Evolutionary conservation across 352 stramenopile genomes (phyloP).

Genomic region (Phytophthora quininea): DNA sequence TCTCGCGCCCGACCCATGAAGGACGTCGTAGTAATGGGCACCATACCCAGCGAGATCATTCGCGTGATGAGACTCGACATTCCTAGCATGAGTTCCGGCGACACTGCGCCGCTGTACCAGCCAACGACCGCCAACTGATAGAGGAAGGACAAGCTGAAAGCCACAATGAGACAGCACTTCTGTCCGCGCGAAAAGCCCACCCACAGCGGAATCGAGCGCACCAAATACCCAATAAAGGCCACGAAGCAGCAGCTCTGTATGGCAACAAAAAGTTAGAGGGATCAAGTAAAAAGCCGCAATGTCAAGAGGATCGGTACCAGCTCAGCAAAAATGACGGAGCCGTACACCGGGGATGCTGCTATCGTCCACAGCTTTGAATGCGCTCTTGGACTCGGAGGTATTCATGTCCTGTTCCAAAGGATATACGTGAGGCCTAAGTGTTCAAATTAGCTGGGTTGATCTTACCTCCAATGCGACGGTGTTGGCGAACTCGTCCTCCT

Average conservation of each 20-base stretch:
- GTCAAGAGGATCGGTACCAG: slow-evolving; percentile 27
- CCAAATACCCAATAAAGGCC: slow-evolving; percentile 63
- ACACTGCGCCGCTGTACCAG: slow-evolving; percentile 50
- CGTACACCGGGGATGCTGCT: slow-evolving; percentile 39
- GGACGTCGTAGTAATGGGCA: slow-evolving; percentile 72
- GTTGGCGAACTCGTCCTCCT: slow-evolving; percentile 42
- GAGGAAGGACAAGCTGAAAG: slow-evolving; percentile 44
- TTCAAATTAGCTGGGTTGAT: background rate
- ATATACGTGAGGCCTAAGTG: background rate
- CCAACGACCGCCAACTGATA: slow-evolving; percentile 55
- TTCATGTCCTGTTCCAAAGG: slow-evolving; percentile 3
- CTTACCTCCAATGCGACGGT: slow-evolving; percentile 13
- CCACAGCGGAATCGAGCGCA: slow-evolving; percentile 63
- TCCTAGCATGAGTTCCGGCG: slow-evolving; percentile 54
- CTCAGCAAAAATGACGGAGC: slow-evolving; percentile 50
- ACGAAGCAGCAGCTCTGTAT: slow-evolving; percentile 65
- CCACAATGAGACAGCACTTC: slow-evolving; percentile 53
- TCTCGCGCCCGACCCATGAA: slow-evolving; percentile 51
- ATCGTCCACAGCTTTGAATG: slow-evolving; percentile 15
- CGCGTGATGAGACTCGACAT: slow-evolving; percentile 70
- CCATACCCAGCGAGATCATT: slow-evolving; percentile 77
- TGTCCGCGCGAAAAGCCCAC: slow-evolving; percentile 57
- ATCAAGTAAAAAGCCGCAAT: background rate
- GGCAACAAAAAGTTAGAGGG: background rate
- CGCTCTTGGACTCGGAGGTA: slow-evolving; percentile 9